Percentiles rank a stretch among this genome's conserved stretches.
phyloP scores from a whole-genome alignment of 2,329 filamentous ascomycete genomes.

The Coniochaeta prunicola region DNA sequence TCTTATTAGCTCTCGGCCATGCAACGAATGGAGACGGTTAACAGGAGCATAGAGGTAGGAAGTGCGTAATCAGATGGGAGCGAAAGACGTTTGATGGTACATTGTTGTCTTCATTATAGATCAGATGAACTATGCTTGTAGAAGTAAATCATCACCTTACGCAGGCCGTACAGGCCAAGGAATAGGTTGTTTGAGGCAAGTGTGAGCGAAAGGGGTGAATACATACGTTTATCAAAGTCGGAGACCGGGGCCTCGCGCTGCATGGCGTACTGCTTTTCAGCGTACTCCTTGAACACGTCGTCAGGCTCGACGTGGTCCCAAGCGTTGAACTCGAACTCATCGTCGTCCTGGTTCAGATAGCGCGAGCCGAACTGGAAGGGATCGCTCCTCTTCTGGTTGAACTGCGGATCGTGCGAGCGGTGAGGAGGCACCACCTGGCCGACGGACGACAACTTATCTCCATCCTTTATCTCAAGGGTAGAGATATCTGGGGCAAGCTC shows the following conservation, averaged over 20 bases:
- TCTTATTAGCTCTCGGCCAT: neutral
- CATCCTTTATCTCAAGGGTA: conserved; percentile 16
- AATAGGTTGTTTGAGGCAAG: neutral
- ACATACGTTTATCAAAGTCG: conserved; percentile 81
- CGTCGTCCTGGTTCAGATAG: conserved; percentile 72
- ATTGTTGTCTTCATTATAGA: conserved; percentile 52
- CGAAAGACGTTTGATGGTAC: conserved; percentile 55
- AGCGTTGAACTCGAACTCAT: conserved; percentile 96
- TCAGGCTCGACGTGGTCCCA: conserved; percentile 98
- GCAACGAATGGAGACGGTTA: conserved; percentile 6
- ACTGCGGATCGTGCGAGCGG: conserved; percentile 61
- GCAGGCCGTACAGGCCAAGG: conserved; percentile 13
- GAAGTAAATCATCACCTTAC: conserved; percentile 35
- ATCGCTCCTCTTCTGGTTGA: conserved; percentile 80
- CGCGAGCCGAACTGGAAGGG: conserved; percentile 95
- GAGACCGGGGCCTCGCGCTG: conserved; percentile 83
- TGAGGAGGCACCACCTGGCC: conserved; percentile 37
- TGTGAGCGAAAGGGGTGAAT: conserved; percentile 3
- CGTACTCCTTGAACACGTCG: conserved; percentile 77
- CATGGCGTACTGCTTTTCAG: conserved; percentile 74
- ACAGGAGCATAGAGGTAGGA: neutral
- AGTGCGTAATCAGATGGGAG: conserved; percentile 57
- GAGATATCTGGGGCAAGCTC: conserved; percentile 14
- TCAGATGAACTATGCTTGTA: conserved; percentile 73
- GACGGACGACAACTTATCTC: conserved; percentile 3